These are phyloP conservation scores for Fusarium robinianum DNA, from an alignment of 2,329 filamentous ascomycete genomes.

Conservation along the genomic window DNA sequence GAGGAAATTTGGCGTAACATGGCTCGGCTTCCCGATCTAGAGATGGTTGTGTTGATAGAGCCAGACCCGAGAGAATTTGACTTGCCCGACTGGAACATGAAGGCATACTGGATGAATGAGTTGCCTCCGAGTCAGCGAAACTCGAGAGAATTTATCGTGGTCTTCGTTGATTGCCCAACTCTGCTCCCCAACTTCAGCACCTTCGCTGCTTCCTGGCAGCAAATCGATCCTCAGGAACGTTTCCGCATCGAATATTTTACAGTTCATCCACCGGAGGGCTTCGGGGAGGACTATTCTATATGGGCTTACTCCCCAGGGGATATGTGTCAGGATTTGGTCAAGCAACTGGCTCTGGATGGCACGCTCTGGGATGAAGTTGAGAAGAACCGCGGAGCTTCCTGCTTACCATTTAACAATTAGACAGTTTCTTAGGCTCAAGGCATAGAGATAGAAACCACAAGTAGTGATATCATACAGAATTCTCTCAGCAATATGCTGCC, in stretches of 20 bases:
- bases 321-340: constrained; percentile 13
- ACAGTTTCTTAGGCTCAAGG: too few species aligned
- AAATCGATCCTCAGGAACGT: constrained; percentile 5
- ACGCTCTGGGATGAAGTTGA: constrained; percentile 12
- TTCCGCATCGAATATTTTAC: background rate
- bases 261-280: background rate
- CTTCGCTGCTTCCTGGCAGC: background rate
- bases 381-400: background rate
- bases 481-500: too few species aligned
- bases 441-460: too few species aligned
- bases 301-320: background rate
- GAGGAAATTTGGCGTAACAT: constrained; percentile 3
- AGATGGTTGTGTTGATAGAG: constrained; percentile 10
- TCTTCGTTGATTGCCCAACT: background rate
- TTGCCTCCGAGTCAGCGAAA: too few species aligned
- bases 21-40: constrained; percentile 1
- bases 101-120: constrained; percentile 9
- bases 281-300: background rate
- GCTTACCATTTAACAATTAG: too few species aligned
- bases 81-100: constrained; percentile 2
- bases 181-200: background rate
- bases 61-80: background rate
- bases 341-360: constrained; percentile 2
- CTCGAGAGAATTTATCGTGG: background rate
- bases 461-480: too few species aligned